phyloP scores from a whole-genome alignment of 2,329 filamentous ascomycete species.

The Sclerotinia glacialis region DNA sequence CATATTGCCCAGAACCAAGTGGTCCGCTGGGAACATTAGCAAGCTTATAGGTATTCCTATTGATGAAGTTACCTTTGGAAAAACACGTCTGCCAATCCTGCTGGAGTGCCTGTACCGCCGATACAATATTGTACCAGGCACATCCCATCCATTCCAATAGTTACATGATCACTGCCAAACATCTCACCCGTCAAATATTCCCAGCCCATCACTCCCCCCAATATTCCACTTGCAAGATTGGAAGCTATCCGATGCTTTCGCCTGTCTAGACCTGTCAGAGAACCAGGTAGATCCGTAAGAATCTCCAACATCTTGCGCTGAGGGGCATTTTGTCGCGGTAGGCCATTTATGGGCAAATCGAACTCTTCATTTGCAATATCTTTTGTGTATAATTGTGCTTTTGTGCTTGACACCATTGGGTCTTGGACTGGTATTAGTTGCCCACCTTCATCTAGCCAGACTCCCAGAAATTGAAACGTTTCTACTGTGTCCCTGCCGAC shows the following conservation, averaged over 20 bases:
- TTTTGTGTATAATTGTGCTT: not conserved
- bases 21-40: slow-evolving; percentile 30
- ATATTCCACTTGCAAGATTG: slow-evolving; percentile 25
- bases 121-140: slow-evolving; percentile 40
- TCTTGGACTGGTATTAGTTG: slow-evolving; percentile 25
- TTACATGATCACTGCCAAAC: slow-evolving; percentile 40
- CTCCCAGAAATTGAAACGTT: slow-evolving; percentile 32
- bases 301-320: slow-evolving; percentile 37
- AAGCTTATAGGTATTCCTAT: slow-evolving; percentile 24
- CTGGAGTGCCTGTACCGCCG: slow-evolving; percentile 36
- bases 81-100: slow-evolving; percentile 34
- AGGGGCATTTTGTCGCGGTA: not conserved
- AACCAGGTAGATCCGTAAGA: slow-evolving; percentile 38
- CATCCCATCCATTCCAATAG: slow-evolving; percentile 40
- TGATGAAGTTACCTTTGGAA: slow-evolving; percentile 31
- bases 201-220: slow-evolving; percentile 38
- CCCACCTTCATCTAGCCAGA: slow-evolving; percentile 33
- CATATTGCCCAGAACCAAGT: slow-evolving; percentile 37
- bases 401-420: not conserved
- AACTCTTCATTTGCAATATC: not conserved
- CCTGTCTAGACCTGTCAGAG: slow-evolving; percentile 25
- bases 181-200: slow-evolving; percentile 42
- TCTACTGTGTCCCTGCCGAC: slow-evolving; percentile 25
- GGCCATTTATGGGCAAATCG: not conserved
- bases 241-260: slow-evolving; percentile 19